Evolutionary conservation across 768 basidiomycete species (phyloP).

Genomic region (Lepiota subincarnata): DNA sequence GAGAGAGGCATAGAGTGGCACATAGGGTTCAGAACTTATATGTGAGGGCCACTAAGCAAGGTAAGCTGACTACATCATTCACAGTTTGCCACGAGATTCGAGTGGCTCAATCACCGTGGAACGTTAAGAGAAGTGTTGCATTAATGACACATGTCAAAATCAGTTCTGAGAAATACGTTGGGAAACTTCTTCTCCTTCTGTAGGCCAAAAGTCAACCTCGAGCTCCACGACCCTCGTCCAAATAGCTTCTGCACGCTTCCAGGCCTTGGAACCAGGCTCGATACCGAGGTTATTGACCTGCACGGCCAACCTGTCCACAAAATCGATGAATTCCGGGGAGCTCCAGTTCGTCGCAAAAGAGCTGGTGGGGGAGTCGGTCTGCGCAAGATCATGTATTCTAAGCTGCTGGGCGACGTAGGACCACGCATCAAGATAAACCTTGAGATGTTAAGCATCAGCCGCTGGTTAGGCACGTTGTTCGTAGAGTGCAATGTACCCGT

Average conservation of each 20-base stretch:
- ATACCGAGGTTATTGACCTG: slow-evolving; percentile 44
- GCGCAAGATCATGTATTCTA: neutral
- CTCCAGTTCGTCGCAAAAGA: slow-evolving; percentile 67
- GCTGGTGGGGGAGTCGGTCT: slow-evolving; percentile 27
- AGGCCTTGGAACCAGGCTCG: slow-evolving; percentile 28
- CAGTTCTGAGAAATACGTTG: neutral
- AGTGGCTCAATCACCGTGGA: neutral
- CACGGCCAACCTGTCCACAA: slow-evolving; percentile 46
- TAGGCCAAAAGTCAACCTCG: slow-evolving; percentile 59
- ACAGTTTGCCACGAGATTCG: neutral
- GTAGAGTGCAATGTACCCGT: slow-evolving; percentile 36
- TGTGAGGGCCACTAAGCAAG: neutral
- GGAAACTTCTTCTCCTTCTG: slow-evolving; percentile 29
- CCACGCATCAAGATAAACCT: slow-evolving; percentile 77
- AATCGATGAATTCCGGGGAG: slow-evolving; percentile 43
- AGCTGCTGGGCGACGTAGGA: slow-evolving; percentile 33
- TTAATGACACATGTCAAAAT: neutral
- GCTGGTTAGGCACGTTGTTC: neutral
- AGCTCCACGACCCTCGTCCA: slow-evolving; percentile 60
- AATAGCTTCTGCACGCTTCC: slow-evolving; percentile 41
- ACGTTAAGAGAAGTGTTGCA: neutral
- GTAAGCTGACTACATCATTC: slow-evolving; percentile 3
- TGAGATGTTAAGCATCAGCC: neutral
- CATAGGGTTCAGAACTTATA: neutral
- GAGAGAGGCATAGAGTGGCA: neutral